Evolutionary conservation across 2,329 filamentous ascomycete genomes (phyloP).

Genomic region (Botrytis squamosa): DNA sequence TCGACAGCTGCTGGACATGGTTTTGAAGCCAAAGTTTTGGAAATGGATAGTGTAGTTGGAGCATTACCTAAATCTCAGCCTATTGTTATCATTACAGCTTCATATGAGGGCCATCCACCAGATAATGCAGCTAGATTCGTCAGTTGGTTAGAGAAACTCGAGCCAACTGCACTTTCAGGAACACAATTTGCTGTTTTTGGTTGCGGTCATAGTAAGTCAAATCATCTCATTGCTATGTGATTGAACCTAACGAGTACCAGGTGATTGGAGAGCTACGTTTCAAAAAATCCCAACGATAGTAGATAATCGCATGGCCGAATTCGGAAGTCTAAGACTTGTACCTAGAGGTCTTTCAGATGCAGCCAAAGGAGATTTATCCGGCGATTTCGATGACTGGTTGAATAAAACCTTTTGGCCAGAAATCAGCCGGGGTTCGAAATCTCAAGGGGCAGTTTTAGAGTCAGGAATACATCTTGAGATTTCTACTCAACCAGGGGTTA

Average conservation of each 20-base stretch:
- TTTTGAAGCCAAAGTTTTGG: slow-evolving; percentile 51
- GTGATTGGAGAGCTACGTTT: slow-evolving; percentile 61
- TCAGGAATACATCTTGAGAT: slow-evolving; percentile 4
- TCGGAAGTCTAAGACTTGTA: background rate
- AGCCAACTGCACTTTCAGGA: slow-evolving; percentile 48
- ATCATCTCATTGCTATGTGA: slow-evolving; percentile 36
- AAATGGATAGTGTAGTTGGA: slow-evolving; percentile 60
- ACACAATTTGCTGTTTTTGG: slow-evolving; percentile 69
- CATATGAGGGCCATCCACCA: slow-evolving; percentile 71
- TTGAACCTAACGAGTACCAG: background rate
- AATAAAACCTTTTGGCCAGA: slow-evolving; percentile 53
- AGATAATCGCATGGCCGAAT: slow-evolving; percentile 41
- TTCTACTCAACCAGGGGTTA: slow-evolving; percentile 27
- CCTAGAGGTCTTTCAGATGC: background rate
- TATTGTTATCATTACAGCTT: slow-evolving; percentile 65
- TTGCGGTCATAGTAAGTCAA: slow-evolving; percentile 51
- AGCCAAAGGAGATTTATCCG: slow-evolving; percentile 57
- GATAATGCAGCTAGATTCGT: slow-evolving; percentile 70
- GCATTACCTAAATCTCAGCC: slow-evolving; percentile 59
- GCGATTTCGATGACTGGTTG: slow-evolving; percentile 66
- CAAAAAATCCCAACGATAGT: slow-evolving; percentile 64
- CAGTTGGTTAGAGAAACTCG: slow-evolving; percentile 55
- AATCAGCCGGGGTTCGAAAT: background rate
- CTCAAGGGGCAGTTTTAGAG: background rate
- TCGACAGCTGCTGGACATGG: slow-evolving; percentile 58